Conservation (phyloP, 176 grass and related monocot genomes). For the Musa troglodytarum region DNA sequence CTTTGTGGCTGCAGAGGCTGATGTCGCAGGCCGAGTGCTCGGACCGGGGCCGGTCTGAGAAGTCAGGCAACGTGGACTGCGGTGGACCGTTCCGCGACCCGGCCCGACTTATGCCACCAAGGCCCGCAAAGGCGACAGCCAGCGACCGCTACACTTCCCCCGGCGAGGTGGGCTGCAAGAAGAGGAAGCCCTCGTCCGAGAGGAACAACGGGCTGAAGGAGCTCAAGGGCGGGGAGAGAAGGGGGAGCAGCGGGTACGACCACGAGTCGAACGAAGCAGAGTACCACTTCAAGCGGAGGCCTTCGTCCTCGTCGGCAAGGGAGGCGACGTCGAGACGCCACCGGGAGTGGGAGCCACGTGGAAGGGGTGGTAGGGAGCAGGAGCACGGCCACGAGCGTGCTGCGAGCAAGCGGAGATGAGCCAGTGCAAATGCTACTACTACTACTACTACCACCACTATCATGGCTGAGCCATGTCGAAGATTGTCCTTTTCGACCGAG, state of each 20-base stretch:
- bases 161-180: conserved; percentile 30
- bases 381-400: background rate
- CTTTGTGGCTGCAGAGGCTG: conserved; percentile 34
- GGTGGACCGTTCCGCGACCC: conserved; percentile 25
- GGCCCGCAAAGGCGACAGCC: conserved; percentile 53
- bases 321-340: conserved; percentile 16
- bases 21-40: conserved; percentile 10
- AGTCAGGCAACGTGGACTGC: conserved; percentile 18
- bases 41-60: conserved; percentile 42
- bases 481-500: too few species aligned
- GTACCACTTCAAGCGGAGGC: conserved; percentile 78
- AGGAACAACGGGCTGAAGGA: conserved; percentile 21
- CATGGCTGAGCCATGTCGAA: background rate
- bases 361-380: conserved; percentile 1
- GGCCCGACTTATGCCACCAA: conserved; percentile 33
- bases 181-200: conserved; percentile 38
- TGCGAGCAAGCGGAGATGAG: conserved; percentile 5
- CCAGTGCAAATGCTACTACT: too few species aligned
- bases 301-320: conserved; percentile 34
- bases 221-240: conserved; percentile 10
- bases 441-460: too few species aligned
- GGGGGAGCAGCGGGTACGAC: conserved; percentile 14
- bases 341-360: background rate
- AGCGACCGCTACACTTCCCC: conserved; percentile 30
- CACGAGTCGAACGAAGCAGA: conserved; percentile 56